A percentile compares a stretch with the other conserved stretches of the same genome.
phyloP scores from a whole-genome alignment of 164 flowering plant genomes.

The Berberis thunbergii region DNA sequence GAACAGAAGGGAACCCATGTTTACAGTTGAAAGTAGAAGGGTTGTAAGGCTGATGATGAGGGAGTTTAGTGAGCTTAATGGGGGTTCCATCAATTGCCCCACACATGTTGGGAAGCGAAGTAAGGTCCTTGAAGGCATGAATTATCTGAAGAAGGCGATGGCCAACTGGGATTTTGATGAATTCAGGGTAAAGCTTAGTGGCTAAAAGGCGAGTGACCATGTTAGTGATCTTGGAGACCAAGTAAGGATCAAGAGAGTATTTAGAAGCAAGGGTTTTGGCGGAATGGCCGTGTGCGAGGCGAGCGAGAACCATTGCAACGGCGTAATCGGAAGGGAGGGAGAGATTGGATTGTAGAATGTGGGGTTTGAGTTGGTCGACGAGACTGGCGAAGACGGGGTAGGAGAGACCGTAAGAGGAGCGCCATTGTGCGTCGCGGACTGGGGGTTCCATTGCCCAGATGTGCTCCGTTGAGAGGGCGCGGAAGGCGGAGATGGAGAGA shows the following conservation, averaged over 20 bases:
- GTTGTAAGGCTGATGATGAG: conserved; percentile 12
- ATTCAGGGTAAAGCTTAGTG: conserved; percentile 77
- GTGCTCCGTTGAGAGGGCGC: conserved; percentile 72
- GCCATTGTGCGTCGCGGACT: conserved; percentile 80
- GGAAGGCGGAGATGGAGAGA: conserved; percentile 64
- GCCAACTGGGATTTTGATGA: conserved; percentile 62
- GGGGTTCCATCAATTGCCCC: conserved; percentile 75
- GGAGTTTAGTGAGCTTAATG: conserved; percentile 28
- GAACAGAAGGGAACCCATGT: conserved; percentile 51
- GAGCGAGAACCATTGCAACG: conserved; percentile 85
- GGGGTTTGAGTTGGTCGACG: conserved; percentile 78
- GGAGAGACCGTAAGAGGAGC: conserved; percentile 79
- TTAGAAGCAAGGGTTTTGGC: conserved; percentile 50
- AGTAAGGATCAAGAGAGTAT: conserved; percentile 69
- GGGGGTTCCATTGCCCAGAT: conserved; percentile 85
- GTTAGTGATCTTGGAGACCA: conserved; percentile 84
- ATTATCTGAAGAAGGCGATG: conserved; percentile 56
- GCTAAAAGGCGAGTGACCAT: conserved; percentile 80
- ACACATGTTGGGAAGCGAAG: conserved; percentile 69
- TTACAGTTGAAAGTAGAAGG: conserved; percentile 25
- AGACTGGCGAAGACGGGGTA: conserved; percentile 86
- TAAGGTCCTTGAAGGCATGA: conserved; percentile 60
- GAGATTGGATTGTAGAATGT: conserved; percentile 58
- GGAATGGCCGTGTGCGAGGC: conserved; percentile 62
- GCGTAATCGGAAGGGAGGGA: conserved; percentile 88